Conservation (phyloP, 2,329 filamentous ascomycete genomes). For the Ascochyta viciae-villosae region DNA sequence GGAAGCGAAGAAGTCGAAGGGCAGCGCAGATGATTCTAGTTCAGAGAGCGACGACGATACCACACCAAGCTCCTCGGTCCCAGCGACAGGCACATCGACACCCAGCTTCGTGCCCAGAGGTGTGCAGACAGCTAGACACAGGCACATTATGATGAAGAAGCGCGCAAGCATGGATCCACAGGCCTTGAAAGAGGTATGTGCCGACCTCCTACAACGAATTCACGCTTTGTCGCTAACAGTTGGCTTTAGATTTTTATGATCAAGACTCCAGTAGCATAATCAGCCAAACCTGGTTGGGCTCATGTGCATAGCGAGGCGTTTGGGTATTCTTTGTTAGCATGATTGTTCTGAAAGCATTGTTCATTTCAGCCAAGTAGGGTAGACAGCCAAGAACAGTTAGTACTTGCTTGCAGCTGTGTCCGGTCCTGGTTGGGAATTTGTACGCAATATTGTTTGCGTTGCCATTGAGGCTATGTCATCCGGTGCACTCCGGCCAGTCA, state of each 20-base stretch:
- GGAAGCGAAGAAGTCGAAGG: constrained; percentile 45
- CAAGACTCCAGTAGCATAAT: constrained; percentile 35
- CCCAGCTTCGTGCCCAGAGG: constrained; percentile 59
- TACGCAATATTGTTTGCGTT: constrained; percentile 1
- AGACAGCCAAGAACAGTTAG: not conserved
- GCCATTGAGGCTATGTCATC: constrained; percentile 15
- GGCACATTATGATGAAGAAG: constrained; percentile 88
- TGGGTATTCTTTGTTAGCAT: constrained; percentile 9
- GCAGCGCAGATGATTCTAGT: constrained; percentile 30
- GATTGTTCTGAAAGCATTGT: not conserved
- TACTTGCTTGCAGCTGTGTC: not conserved
- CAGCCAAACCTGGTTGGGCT: not conserved
- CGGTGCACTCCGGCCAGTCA: not conserved
- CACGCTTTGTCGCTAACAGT: constrained; percentile 19
- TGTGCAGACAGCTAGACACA: constrained; percentile 76
- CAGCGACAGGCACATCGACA: constrained; percentile 54
- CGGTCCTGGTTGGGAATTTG: not conserved
- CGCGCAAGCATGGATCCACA: constrained; percentile 81
- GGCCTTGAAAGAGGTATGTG: constrained; percentile 80
- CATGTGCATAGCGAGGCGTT: constrained; percentile 46
- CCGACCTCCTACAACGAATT: not conserved
- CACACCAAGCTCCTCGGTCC: constrained; percentile 36
- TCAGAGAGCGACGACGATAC: constrained; percentile 39
- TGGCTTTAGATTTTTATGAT: constrained; percentile 46
- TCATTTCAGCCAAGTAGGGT: not conserved